phyloP scores from a whole-genome alignment of 106 monocot genomes.

The Platanthera zijinensis region DNA sequence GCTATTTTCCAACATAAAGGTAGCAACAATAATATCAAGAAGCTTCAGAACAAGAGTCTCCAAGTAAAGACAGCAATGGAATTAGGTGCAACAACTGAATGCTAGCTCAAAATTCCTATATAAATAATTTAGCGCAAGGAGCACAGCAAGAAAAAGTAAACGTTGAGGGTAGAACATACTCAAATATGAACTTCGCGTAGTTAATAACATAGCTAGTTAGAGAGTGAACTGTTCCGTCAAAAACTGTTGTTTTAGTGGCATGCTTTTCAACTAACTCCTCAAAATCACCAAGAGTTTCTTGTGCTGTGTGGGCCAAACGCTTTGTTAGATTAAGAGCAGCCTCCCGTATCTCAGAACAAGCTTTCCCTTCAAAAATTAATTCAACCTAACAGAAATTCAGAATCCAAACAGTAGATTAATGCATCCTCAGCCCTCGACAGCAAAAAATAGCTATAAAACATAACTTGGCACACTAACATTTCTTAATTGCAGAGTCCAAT shows the following conservation, averaged over 20 bases:
- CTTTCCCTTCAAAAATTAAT: conserved; percentile 77
- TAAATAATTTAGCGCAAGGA: background rate
- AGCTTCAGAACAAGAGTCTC: background rate
- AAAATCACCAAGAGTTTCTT: conserved; percentile 92
- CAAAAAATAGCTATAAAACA: background rate
- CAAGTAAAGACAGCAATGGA: background rate
- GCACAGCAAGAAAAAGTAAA: background rate
- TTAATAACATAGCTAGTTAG: conserved; percentile 80
- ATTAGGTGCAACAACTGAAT: background rate
- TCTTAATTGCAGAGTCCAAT: background rate
- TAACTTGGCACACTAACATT: background rate
- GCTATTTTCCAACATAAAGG: background rate
- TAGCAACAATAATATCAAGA: background rate
- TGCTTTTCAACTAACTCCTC: conserved; percentile 97
- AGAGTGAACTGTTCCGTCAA: conserved; percentile 89
- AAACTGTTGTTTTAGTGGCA: conserved; percentile 73
- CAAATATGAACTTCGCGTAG: conserved; percentile 58
- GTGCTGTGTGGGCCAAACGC: conserved; percentile 71
- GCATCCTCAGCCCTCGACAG: background rate
- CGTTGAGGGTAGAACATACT: conserved; percentile 19
- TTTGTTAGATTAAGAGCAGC: conserved; percentile 56
- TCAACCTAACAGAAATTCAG: conserved; percentile 49
- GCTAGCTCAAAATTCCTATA: background rate
- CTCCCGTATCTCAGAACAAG: conserved; percentile 63
- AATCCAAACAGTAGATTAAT: background rate